These are phyloP conservation scores for Aureobasidium mangrovei DNA, from an alignment of 2,329 filamentous ascomycete genomes.

Conservation along the genomic window DNA sequence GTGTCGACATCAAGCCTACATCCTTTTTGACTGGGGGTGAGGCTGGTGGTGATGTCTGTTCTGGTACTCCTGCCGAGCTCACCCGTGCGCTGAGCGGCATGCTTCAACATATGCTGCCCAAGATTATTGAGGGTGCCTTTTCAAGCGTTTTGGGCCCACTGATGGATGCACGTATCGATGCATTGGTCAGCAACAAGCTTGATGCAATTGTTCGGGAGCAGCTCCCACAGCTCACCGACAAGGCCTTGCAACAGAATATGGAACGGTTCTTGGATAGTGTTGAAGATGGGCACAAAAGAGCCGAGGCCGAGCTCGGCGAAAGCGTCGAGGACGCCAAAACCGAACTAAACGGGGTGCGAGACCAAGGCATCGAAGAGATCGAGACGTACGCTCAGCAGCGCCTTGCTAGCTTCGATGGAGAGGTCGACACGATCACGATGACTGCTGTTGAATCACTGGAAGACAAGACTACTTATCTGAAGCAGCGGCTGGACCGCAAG, in stretches of 20 bases:
- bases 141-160: neutral
- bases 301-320: neutral
- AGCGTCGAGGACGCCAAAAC: neutral
- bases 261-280: neutral
- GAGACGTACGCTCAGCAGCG: constrained; percentile 2
- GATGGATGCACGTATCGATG: neutral
- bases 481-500: neutral
- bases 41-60: neutral
- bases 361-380: neutral
- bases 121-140: neutral
- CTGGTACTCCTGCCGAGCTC: neutral
- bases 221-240: neutral
- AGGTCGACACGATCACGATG: neutral
- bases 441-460: neutral
- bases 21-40: neutral
- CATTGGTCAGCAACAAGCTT: neutral
- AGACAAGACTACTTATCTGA: neutral
- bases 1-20: constrained; percentile 4
- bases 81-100: neutral
- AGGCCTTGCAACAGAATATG: constrained; percentile 1
- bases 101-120: neutral
- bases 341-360: neutral
- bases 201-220: neutral
- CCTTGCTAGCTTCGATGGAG: neutral
- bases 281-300: neutral